phyloP scores from a whole-genome alignment of 164 flowering plant species.

The Umbilicus rupestris region DNA sequence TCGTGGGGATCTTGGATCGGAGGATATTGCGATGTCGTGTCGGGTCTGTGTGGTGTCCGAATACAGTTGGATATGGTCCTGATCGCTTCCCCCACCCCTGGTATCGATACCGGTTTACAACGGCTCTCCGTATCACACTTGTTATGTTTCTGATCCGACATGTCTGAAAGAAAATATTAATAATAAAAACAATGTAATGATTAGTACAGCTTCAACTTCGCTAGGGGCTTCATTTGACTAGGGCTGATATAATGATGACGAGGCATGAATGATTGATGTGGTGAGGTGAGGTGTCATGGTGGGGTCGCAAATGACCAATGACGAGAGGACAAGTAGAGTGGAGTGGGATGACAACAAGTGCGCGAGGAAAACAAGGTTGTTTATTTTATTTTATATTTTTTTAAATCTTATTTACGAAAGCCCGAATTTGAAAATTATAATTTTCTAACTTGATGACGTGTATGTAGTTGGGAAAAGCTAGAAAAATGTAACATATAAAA shows the following conservation, averaged over 20 bases:
- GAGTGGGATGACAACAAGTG: too few relatives aligned
- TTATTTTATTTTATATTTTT: too few relatives aligned
- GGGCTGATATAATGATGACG: neutral
- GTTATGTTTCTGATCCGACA: neutral
- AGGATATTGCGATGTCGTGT: conserved; percentile 7
- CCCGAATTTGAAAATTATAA: too few relatives aligned
- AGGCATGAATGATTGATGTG: neutral
- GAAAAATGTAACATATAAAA: neutral
- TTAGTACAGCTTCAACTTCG: neutral
- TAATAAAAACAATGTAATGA: too few relatives aligned
- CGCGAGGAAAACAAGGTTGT: too few relatives aligned
- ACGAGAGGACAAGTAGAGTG: too few relatives aligned
- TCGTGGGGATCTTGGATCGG: conserved; percentile 1
- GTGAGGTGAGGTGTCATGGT: neutral
- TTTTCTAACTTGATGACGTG: too few relatives aligned
- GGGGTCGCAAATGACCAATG: too few relatives aligned
- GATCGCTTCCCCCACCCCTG: neutral
- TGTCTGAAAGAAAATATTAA: neutral
- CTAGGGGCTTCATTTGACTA: neutral
- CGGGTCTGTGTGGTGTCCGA: neutral
- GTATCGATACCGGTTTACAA: neutral
- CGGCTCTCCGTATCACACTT: neutral
- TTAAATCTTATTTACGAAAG: too few relatives aligned
- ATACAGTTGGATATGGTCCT: neutral
- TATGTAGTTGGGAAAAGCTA: neutral